Evolutionary conservation across 306 rosid species (phyloP).

Genomic region (Myrica gale): DNA sequence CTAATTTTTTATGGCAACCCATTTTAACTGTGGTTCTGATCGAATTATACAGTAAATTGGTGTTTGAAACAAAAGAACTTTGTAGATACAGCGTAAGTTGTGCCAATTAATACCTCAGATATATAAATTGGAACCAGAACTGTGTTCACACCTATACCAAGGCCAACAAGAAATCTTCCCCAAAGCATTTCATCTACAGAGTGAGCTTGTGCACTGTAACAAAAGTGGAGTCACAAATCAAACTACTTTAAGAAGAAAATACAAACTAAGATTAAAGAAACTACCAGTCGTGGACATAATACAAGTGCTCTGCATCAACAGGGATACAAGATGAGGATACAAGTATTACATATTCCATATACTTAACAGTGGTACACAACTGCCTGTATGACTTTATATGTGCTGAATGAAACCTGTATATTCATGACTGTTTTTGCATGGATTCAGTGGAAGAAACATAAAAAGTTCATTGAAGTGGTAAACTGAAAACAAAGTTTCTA

Average conservation of each 20-base stretch:
- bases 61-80: background rate
- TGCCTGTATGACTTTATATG: too few relatives aligned
- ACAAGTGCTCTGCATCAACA: background rate
- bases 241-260: constrained; percentile 17
- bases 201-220: constrained; percentile 74
- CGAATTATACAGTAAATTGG: background rate
- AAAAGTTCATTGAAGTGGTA: background rate
- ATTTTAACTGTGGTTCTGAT: background rate
- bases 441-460: constrained; percentile 1
- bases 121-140: constrained; percentile 88
- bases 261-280: constrained; percentile 2
- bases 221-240: constrained; percentile 25
- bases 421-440: too few relatives aligned
- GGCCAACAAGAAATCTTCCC: constrained; percentile 96
- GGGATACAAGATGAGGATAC: too few relatives aligned
- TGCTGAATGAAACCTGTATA: too few relatives aligned
- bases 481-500: too few relatives aligned
- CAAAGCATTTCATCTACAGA: constrained; percentile 68
- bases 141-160: constrained; percentile 87
- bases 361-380: too few relatives aligned
- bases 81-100: background rate
- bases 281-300: constrained; percentile 11
- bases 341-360: too few relatives aligned
- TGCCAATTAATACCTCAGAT: constrained; percentile 61
- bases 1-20: background rate